Conservation (phyloP, 2,329 filamentous ascomycete genomes). For the Beauveria sp. region DNA sequence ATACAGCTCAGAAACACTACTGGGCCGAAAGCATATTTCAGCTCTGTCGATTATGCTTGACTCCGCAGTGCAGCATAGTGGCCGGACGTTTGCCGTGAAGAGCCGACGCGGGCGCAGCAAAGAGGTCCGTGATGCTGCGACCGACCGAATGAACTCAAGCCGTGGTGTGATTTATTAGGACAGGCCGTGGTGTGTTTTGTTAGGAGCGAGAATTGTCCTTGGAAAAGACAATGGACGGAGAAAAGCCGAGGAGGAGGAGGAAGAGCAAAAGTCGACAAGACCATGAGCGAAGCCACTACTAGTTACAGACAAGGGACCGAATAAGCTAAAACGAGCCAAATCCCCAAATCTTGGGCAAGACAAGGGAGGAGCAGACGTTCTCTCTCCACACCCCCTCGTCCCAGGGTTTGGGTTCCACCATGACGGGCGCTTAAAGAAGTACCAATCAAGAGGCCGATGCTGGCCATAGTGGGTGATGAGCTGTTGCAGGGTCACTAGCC, state of each 20-base stretch:
- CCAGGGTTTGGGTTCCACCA: slow-evolving; percentile 9
- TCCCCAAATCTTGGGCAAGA: not conserved
- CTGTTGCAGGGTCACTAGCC: slow-evolving; percentile 2
- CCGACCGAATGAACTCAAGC: not conserved
- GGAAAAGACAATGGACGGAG: not conserved
- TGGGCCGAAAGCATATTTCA: not conserved
- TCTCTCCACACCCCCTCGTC: slow-evolving; percentile 1
- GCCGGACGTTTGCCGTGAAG: not conserved
- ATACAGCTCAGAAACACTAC: not conserved
- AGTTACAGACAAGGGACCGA: not conserved
- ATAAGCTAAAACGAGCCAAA: not conserved
- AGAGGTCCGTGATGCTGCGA: not conserved
- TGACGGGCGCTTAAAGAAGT: slow-evolving; percentile 3
- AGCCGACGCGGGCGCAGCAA: not conserved
- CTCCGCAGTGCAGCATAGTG: not conserved
- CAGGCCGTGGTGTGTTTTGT: too few species aligned
- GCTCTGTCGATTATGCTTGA: not conserved
- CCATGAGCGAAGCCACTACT: not conserved
- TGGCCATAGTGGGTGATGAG: slow-evolving; percentile 4
- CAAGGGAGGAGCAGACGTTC: not conserved
- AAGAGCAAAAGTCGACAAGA: not conserved
- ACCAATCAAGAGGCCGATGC: slow-evolving; percentile 4
- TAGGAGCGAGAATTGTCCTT: not conserved
- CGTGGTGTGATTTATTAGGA: too few species aligned
- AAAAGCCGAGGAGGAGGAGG: too few species aligned